phyloP scores from a whole-genome alignment of 139 green algal species.

The Coelastrella sp. region DNA sequence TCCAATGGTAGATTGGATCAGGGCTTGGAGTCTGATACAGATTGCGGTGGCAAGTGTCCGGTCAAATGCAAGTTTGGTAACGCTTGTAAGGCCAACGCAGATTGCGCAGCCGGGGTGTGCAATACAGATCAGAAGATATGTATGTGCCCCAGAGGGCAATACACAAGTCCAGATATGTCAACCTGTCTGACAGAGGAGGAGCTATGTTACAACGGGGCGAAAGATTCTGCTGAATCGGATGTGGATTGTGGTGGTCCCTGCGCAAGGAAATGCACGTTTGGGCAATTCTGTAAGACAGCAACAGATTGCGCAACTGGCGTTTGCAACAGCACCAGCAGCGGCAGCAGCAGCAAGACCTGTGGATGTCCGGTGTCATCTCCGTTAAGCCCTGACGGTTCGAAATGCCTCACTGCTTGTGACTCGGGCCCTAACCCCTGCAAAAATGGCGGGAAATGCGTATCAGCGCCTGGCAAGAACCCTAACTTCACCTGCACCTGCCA shows the following conservation, averaged over 20 bases:
- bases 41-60: background rate
- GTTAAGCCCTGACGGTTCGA: background rate
- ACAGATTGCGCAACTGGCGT: background rate
- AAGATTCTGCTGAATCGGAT: background rate
- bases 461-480: slow-evolving; percentile 1
- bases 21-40: background rate
- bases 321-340: background rate
- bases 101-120: background rate
- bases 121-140: background rate
- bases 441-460: background rate
- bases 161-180: background rate
- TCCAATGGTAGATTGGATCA: background rate
- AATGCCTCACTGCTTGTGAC: slow-evolving; percentile 5
- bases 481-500: slow-evolving; percentile 34
- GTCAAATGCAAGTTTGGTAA: background rate
- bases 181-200: background rate
- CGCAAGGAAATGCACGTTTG: background rate
- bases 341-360: background rate
- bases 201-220: background rate
- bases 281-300: background rate
- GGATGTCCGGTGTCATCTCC: background rate
- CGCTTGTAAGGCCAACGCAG: background rate
- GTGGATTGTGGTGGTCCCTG: slow-evolving; percentile 1
- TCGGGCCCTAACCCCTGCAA: background rate
- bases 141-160: background rate